Evolutionary conservation across 2,329 filamentous ascomycete genomes (phyloP), one percentile per base, ranked within the genome.

Genomic region (Cladosporium sp.): DNA sequence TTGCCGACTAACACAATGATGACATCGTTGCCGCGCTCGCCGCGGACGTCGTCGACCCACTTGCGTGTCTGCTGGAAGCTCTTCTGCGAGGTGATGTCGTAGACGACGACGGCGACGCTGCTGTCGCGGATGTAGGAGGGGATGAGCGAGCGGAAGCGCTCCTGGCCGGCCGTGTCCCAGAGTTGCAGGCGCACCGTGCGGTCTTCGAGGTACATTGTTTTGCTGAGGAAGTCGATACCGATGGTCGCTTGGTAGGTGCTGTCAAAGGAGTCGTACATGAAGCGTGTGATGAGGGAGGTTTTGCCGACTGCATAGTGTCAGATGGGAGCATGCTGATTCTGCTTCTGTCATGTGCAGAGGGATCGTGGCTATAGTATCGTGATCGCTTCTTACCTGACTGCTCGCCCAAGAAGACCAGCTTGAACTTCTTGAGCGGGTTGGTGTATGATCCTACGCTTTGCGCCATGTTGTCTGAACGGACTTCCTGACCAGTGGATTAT

Each of bases 201-300:
- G 80, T 99, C 94, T 79, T 99, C 94, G 61, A 99, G 88, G 77
- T 99, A 99, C 95, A 99, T 99, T 56, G 94, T 99, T 90, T 99
- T 99, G 71, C 92, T 97, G 66, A 99, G 85, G 73, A 99, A 99
- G 78, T 99, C 94, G 79, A 99, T 99, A 71, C 94, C 94, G 72
- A 99, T 97, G 37, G 94, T 99, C 58, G 94, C 94, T 78, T 99
- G 94, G 79, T 99, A 99, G 82, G 93, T 97, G 78, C 96, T 97
- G 81, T 99, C 94, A 81, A 99, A 99, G 48, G 94, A 97, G 77
- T 99, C 94, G 82, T 99, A 99, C 94, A 99, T 99, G 82, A 99
- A 99, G 64, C 94, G 88, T 65, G 94, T 99, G 74, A 99, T 99
- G 68, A 99, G 80, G 61, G 94, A 99, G 32, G 94, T 99, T 80